These are phyloP conservation scores for Knoxia roxburghii DNA, from an alignment of 257 asterid genomes.

Conservation along the genomic window DNA sequence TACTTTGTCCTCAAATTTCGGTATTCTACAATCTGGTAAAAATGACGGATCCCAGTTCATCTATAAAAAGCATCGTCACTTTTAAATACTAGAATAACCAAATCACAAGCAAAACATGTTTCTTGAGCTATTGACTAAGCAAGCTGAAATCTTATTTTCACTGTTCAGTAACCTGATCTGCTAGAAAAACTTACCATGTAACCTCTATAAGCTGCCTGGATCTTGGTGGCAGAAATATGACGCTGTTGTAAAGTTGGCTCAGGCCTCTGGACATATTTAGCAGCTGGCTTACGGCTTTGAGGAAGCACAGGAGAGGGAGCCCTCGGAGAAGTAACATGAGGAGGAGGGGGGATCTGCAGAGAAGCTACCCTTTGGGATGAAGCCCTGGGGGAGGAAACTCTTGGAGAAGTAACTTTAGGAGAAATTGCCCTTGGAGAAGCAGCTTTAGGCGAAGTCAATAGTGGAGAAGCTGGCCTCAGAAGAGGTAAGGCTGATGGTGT, in stretches of 20 bases:
- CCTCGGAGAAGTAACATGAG: conserved; percentile 29
- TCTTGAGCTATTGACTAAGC: conserved; percentile 4
- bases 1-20: neutral
- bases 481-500: conserved; percentile 37
- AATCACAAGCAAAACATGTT: neutral
- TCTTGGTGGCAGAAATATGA: conserved; percentile 59
- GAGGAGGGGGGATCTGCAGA: no score
- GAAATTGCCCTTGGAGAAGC: conserved; percentile 40
- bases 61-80: neutral
- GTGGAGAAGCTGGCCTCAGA: conserved; percentile 43
- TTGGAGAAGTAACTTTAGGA: conserved; percentile 37
- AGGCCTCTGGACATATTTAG: conserved; percentile 43
- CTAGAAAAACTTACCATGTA: conserved; percentile 52
- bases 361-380: no score
- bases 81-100: neutral
- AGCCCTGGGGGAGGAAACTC: no score
- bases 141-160: neutral
- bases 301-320: conserved; percentile 32
- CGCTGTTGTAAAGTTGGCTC: conserved; percentile 57
- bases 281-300: conserved; percentile 40
- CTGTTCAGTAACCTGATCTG: neutral
- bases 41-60: neutral
- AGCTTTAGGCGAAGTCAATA: conserved; percentile 38
- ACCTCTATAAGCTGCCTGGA: conserved; percentile 88
- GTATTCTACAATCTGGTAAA: neutral